Evolutionary conservation across 2,329 filamentous ascomycete genomes (phyloP).

Genomic region (Escovopsis weberi): DNA sequence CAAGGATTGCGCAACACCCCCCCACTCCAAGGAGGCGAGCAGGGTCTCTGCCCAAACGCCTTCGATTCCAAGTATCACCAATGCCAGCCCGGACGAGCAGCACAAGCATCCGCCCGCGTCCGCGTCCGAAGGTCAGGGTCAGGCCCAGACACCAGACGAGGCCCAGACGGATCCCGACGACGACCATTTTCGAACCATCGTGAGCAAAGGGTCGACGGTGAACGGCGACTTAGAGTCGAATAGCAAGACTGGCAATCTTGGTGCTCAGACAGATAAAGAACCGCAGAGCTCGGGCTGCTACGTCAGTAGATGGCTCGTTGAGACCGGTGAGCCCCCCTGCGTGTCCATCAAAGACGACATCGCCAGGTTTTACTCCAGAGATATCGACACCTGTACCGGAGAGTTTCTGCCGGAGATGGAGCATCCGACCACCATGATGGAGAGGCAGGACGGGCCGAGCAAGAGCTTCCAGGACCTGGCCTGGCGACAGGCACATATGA

Average conservation of each 20-base stretch:
- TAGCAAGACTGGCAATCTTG: not conserved
- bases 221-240: not conserved
- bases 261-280: not conserved
- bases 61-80: not conserved
- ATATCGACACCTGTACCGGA: slow-evolving; percentile 25
- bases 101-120: too few species aligned
- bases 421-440: slow-evolving; percentile 17
- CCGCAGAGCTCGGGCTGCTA: not conserved
- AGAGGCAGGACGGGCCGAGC: slow-evolving; percentile 1
- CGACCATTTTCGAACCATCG: not conserved
- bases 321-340: not conserved
- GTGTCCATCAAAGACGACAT: not conserved
- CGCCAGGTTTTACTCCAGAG: slow-evolving; percentile 9
- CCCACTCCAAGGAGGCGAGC: not conserved
- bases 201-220: not conserved
- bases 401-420: slow-evolving; percentile 17
- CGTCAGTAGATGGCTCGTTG: slow-evolving; percentile 1
- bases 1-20: not conserved
- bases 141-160: too few species aligned
- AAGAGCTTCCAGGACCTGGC: slow-evolving; percentile 7
- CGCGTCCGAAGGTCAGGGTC: too few species aligned
- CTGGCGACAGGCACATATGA: slow-evolving; percentile 17
- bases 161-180: not conserved
- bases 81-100: too few species aligned
- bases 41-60: not conserved